Base-by-base conservation (phyloP, 805 yeast species). In the Komagataella phaffii region DNA sequence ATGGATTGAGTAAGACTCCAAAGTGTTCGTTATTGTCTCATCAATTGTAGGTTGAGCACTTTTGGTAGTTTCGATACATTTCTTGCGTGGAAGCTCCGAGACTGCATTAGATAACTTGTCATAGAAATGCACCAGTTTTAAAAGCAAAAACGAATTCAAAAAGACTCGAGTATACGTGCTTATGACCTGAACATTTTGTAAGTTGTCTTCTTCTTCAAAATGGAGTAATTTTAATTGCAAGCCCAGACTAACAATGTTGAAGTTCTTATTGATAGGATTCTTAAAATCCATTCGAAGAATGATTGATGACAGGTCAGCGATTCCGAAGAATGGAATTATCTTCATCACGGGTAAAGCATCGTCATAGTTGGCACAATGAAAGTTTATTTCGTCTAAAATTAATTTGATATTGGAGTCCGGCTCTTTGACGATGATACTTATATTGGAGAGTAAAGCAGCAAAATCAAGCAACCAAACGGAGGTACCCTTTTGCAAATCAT, bases 1-100 rank as follows among this genome's bases (percentile, higher is more conserved):
- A 49, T 79, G 84, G 30, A 84, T 66, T 0, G 87, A 71, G 48
- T 72, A 74, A 54, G 73, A 69, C n/a, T 23, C 55, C 59, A 10
- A 61, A 23, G 14, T 18, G 17, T 52, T 47, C 40, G 14, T 50
- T 8, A 23, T 49, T 18, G 54, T 56, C n/a, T 55, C 57, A 17
- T 50, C 50, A 44, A 48, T 8, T 23, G 45, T 45, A 8, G 53
- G n/a, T 2, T 51, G 45, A 17, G n/a, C 19, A 17, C 46, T 12
- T 36, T n/a, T 24, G 17, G 40, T 30, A 6, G 40, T 30, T 30
- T 30, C 40, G 10, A 30, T 30, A 14, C 6, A 2, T 14, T 30
- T 30, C 40, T 30, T 30, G 14, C 6, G 3, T 30, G 40, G 40
- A 14, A 30, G 14, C 40, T 10, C 14, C 8, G 12, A 30, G 40